phyloP scores from a whole-genome alignment of 257 asterid genomes.

The Leptodermis oblonga region DNA sequence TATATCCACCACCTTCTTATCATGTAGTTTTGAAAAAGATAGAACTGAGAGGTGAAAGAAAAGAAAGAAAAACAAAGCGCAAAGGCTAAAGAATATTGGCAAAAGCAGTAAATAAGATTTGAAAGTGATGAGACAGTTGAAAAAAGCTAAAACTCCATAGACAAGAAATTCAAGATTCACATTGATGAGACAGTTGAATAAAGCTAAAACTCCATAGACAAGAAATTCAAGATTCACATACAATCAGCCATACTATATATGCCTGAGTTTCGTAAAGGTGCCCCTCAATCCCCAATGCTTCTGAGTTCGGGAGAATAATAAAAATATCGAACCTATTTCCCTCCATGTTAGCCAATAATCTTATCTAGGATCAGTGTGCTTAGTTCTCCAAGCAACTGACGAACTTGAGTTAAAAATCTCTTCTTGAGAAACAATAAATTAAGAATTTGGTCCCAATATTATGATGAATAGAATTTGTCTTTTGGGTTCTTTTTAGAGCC shows the following conservation, averaged over 20 bases:
- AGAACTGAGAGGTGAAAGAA: neutral
- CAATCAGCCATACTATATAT: neutral
- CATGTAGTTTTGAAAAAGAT: neutral
- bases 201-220: conserved; percentile 15
- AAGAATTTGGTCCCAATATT: too few species aligned
- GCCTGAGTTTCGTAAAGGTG: neutral
- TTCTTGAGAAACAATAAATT: too few species aligned
- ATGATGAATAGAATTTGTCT: too few species aligned
- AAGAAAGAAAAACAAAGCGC: conserved; percentile 1
- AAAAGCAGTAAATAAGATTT: conserved; percentile 1
- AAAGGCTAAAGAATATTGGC: neutral
- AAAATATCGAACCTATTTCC: neutral
- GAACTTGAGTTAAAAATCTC: neutral
- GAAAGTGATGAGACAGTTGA: neutral
- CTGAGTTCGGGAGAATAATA: neutral
- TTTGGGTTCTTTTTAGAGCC: too few species aligned
- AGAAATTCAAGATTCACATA: conserved; percentile 17
- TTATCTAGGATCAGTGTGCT: too few species aligned
- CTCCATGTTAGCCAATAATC: neutral
- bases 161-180: conserved; percentile 5
- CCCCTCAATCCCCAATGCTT: neutral
- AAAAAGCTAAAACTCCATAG: neutral
- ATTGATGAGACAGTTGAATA: conserved; percentile 3
- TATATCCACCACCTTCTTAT: neutral
- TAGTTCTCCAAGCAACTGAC: too few species aligned